Percentiles rank a stretch among this genome's conserved stretches.
These are phyloP conservation scores for Acmispon strigosus DNA, from an alignment of 306 rosid genomes.

Conservation along the genomic window DNA sequence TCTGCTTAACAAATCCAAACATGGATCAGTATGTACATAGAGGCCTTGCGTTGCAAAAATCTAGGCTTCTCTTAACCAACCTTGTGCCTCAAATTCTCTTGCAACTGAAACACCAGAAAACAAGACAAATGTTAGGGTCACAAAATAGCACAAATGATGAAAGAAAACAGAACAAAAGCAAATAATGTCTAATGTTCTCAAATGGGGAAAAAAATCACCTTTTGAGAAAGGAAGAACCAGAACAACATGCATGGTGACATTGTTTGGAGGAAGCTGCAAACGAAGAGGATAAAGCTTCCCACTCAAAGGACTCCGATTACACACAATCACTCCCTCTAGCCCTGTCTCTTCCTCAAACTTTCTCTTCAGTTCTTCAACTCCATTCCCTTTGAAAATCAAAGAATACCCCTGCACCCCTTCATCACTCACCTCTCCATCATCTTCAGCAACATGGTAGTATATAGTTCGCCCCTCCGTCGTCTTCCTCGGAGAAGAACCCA, in stretches of 20 bases:
- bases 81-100: conserved; percentile 39
- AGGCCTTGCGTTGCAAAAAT: neutral
- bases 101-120: conserved; percentile 45
- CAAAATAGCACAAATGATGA: neutral
- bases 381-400: conserved; percentile 65
- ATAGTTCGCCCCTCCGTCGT: conserved; percentile 59
- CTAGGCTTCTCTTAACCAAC: conserved; percentile 35
- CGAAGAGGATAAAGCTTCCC: conserved; percentile 77
- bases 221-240: conserved; percentile 54
- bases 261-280: conserved; percentile 94
- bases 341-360: conserved; percentile 82
- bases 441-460: conserved; percentile 79
- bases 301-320: conserved; percentile 71
- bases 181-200: neutral
- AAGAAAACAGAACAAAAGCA: neutral
- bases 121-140: neutral
- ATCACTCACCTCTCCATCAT: conserved; percentile 68
- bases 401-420: conserved; percentile 43
- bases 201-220: conserved; percentile 18
- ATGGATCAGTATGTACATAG: conserved; percentile 30
- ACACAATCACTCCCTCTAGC: conserved; percentile 59
- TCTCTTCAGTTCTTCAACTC: conserved; percentile 63
- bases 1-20: conserved; percentile 10
- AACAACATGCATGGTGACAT: conserved; percentile 63
- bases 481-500: conserved; percentile 37